phyloP scores from a whole-genome alignment of 768 basidiomycete species.

The Suillus alpinus region DNA sequence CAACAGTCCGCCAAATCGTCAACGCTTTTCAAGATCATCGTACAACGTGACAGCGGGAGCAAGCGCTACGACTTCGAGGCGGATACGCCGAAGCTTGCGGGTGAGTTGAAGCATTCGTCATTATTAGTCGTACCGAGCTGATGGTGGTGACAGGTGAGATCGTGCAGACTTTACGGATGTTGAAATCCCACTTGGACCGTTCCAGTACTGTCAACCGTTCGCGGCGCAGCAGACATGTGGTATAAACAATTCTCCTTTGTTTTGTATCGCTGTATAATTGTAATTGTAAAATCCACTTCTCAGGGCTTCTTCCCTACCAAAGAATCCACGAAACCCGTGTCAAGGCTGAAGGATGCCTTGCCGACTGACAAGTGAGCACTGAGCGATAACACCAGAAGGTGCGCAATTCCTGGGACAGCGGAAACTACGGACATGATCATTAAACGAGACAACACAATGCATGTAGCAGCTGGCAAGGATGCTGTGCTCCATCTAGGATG shows the following conservation, averaged over 20 bases:
- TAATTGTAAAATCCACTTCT: not conserved
- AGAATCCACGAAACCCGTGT: not conserved
- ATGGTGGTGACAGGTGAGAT: slow-evolving; percentile 56
- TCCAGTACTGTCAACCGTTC: slow-evolving; percentile 61
- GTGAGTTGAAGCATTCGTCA: slow-evolving; percentile 38
- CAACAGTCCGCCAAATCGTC: slow-evolving; percentile 81
- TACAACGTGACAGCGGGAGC: slow-evolving; percentile 68
- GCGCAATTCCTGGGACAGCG: not conserved
- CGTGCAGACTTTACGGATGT: slow-evolving; percentile 64
- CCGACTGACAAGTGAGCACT: not conserved
- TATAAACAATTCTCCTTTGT: slow-evolving; percentile 21
- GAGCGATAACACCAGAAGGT: not conserved
- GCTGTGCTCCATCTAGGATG: not conserved
- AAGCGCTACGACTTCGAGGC: slow-evolving; percentile 99
- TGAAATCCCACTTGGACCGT: slow-evolving; percentile 65
- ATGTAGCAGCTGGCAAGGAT: not conserved
- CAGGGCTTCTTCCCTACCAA: not conserved
- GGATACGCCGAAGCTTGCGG: slow-evolving; percentile 76
- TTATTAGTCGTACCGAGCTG: not conserved
- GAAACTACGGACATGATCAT: not conserved
- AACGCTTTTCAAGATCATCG: slow-evolving; percentile 84
- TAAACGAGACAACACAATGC: not conserved
- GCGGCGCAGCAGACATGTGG: slow-evolving; percentile 60
- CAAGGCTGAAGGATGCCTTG: not conserved
- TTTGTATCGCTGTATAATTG: not conserved